Evolutionary conservation across 441 rosid genomes (phyloP).

Genomic region (Eutrema salsugineum): DNA sequence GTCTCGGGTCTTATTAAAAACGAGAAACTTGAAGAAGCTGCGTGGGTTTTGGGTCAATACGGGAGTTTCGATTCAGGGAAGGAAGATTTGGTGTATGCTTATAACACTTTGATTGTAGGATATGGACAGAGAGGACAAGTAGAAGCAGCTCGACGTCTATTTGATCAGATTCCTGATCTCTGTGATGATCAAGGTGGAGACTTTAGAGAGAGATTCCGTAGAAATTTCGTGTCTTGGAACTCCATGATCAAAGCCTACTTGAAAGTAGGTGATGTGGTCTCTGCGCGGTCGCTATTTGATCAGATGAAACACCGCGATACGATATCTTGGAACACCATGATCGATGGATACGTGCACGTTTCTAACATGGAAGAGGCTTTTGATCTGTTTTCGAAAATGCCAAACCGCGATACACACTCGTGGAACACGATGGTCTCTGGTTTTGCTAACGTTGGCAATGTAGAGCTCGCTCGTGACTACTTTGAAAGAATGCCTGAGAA

Average conservation of each 20-base stretch:
- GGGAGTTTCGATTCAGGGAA: constrained; percentile 19
- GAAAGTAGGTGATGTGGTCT: constrained; percentile 46
- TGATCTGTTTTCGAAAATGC: constrained; percentile 44
- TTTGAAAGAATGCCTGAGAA: constrained; percentile 52
- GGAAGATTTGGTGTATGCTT: constrained; percentile 49
- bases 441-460: constrained; percentile 35
- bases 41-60: constrained; percentile 35
- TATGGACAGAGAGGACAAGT: constrained; percentile 54
- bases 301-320: constrained; percentile 51
- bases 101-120: constrained; percentile 70
- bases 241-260: constrained; percentile 64
- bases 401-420: constrained; percentile 40
- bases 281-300: constrained; percentile 57
- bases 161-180: constrained; percentile 43
- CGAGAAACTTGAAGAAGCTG: constrained; percentile 53
- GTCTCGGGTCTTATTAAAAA: constrained; percentile 57
- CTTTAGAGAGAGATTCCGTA: constrained; percentile 25
- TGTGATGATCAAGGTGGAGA: constrained; percentile 9
- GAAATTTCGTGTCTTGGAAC: constrained; percentile 64
- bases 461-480: constrained; percentile 40
- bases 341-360: constrained; percentile 44
- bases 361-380: constrained; percentile 46
- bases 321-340: constrained; percentile 68
- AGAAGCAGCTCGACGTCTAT: constrained; percentile 49
- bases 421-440: constrained; percentile 62